Evolutionary conservation across 805 yeast species (phyloP).

Genomic region (Sporopachydermia quercuum): DNA sequence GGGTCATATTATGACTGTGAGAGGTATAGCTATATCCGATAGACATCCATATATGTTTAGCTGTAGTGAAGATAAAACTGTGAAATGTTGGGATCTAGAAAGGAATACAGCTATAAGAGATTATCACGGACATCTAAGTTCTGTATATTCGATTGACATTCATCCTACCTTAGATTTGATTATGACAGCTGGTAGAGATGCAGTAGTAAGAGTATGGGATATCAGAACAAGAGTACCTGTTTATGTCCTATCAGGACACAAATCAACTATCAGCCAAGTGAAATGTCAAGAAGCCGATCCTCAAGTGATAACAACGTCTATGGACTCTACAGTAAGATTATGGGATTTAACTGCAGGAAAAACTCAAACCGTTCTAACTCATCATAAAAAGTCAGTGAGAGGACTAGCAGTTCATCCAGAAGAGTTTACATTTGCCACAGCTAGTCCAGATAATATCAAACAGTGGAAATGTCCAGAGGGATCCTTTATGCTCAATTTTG

Average conservation of each 20-base stretch:
- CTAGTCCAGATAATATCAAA: slow-evolving; percentile 65
- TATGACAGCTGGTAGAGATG: slow-evolving; percentile 82
- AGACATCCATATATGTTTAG: slow-evolving; percentile 81
- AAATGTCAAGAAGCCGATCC: slow-evolving; percentile 62
- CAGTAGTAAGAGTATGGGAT: slow-evolving; percentile 86
- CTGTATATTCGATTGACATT: slow-evolving; percentile 67
- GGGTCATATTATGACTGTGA: slow-evolving; percentile 83
- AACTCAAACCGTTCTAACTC: slow-evolving; percentile 58
- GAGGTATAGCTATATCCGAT: slow-evolving; percentile 58
- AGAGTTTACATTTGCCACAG: slow-evolving; percentile 65
- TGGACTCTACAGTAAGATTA: slow-evolving; percentile 72
- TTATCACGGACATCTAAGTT: slow-evolving; percentile 89
- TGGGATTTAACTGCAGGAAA: slow-evolving; percentile 85
- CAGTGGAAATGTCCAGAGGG: slow-evolving; percentile 81
- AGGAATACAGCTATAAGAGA: slow-evolving; percentile 67
- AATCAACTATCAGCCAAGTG: slow-evolving; percentile 57
- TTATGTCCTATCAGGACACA: slow-evolving; percentile 72
- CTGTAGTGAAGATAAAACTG: slow-evolving; percentile 85
- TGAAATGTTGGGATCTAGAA: slow-evolving; percentile 94
- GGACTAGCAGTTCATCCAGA: slow-evolving; percentile 53
- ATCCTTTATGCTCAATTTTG: slow-evolving; percentile 42
- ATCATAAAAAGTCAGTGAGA: slow-evolving; percentile 72
- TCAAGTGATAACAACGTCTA: slow-evolving; percentile 69
- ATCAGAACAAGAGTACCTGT: slow-evolving; percentile 65
- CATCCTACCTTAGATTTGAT: slow-evolving; percentile 81